Conservation (phyloP, 164 flowering plant genomes). For the Tetracentron sinense region DNA sequence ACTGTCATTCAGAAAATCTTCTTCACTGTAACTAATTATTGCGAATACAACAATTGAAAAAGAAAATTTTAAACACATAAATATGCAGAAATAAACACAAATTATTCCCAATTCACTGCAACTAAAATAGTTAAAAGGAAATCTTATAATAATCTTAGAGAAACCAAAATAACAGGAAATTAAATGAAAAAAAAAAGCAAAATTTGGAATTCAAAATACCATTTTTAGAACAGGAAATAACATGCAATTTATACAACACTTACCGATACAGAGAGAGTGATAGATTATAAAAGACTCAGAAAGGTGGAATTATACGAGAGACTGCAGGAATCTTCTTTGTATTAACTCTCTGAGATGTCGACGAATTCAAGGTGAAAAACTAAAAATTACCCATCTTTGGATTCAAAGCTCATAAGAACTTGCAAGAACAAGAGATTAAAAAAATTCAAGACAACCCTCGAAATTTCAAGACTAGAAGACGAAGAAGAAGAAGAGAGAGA, state of each 20-base stretch:
- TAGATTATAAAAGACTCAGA: background rate
- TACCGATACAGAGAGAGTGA: background rate
- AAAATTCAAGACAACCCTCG: background rate
- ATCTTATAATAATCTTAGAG: too few species aligned
- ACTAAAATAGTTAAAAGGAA: too few species aligned
- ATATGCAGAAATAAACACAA: too few species aligned
- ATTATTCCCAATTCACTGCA: too few species aligned
- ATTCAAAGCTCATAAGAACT: background rate
- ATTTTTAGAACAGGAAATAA: background rate
- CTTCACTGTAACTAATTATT: too few species aligned
- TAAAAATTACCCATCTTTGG: background rate
- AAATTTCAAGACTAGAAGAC: too few species aligned
- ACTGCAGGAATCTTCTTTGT: background rate
- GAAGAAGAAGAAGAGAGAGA: too few species aligned
- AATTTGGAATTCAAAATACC: background rate
- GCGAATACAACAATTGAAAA: too few species aligned
- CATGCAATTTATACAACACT: background rate
- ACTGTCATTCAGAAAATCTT: too few species aligned
- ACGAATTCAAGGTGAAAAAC: slow-evolving; percentile 5
- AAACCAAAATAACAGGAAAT: too few species aligned
- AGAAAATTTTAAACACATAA: too few species aligned
- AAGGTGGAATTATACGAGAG: background rate
- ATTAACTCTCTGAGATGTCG: slow-evolving; percentile 1
- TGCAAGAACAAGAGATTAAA: slow-evolving; percentile 7
- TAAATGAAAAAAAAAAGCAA: too few species aligned